Evolutionary conservation across 2,329 filamentous ascomycete species (phyloP).

Genomic region (Arthrobotrys musiformis): DNA sequence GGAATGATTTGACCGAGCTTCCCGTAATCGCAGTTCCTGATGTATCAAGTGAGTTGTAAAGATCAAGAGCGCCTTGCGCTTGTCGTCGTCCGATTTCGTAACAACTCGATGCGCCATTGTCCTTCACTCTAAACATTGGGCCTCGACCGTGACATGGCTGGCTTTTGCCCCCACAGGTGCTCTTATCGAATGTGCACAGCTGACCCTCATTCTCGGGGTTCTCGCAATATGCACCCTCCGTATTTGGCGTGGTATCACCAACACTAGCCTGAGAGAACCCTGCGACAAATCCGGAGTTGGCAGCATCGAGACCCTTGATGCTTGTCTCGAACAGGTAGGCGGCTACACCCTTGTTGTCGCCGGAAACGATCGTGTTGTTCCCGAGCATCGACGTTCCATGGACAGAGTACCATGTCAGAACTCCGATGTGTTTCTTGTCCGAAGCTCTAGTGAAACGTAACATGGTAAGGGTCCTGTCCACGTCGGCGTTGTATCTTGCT

Average conservation of each 20-base stretch:
- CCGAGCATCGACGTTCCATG: conserved; percentile 91
- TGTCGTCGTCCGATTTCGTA: conserved; percentile 81
- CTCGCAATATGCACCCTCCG: conserved; percentile 88
- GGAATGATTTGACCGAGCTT: conserved; percentile 79
- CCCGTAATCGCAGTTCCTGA: conserved; percentile 61
- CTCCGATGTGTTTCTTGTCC: conserved; percentile 76
- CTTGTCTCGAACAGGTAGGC: conserved; percentile 84
- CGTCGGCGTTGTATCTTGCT: conserved; percentile 69
- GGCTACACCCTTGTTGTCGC: conserved; percentile 97
- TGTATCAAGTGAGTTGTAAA: conserved; percentile 62
- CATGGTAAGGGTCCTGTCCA: conserved; percentile 73
- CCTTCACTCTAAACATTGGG: conserved; percentile 74
- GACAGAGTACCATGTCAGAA: conserved; percentile 90
- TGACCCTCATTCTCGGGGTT: conserved; percentile 71
- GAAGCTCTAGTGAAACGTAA: conserved; percentile 79
- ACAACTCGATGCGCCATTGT: conserved; percentile 72
- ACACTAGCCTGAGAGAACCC: conserved; percentile 93
- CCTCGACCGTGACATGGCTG: conserved; percentile 79
- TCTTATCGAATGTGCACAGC: conserved; percentile 80
- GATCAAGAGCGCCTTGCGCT: conserved; percentile 70
- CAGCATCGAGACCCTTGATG: conserved; percentile 68
- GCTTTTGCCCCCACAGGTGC: conserved; percentile 80
- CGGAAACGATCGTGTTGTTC: conserved; percentile 89
- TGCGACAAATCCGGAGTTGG: conserved; percentile 77
- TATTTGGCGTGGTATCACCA: conserved; percentile 89